These are phyloP conservation scores for Tylopilus subfusipes DNA, from an alignment of 768 basidiomycete genomes.

Conservation along the genomic window DNA sequence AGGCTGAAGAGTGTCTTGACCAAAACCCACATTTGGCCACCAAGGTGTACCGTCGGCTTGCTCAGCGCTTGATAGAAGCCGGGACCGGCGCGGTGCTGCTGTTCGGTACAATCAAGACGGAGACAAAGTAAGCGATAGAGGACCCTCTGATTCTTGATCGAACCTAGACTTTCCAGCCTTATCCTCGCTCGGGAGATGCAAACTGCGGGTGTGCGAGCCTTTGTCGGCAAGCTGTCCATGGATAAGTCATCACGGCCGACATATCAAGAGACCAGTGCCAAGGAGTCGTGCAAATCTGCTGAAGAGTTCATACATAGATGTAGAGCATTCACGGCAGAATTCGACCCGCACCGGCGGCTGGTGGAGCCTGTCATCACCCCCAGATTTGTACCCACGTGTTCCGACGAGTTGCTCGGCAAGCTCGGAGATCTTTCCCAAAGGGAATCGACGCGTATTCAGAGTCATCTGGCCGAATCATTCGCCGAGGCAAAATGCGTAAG, in stretches of 20 bases:
- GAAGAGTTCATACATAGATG: slow-evolving; percentile 56
- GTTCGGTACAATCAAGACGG: slow-evolving; percentile 80
- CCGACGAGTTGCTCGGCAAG: slow-evolving; percentile 60
- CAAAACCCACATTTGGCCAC: slow-evolving; percentile 53
- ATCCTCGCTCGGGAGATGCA: slow-evolving; percentile 78
- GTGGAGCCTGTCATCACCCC: slow-evolving; percentile 85
- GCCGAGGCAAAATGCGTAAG: slow-evolving; percentile 76
- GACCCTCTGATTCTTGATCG: not conserved
- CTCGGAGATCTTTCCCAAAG: slow-evolving; percentile 53
- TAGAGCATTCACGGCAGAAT: slow-evolving; percentile 34
- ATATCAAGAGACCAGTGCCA: slow-evolving; percentile 62
- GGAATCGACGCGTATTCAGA: slow-evolving; percentile 60
- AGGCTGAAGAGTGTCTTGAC: slow-evolving; percentile 77
- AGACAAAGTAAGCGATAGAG: slow-evolving; percentile 64
- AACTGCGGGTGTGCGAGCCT: slow-evolving; percentile 65
- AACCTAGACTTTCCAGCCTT: slow-evolving; percentile 42
- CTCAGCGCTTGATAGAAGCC: slow-evolving; percentile 58
- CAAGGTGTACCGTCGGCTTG: slow-evolving; percentile 66
- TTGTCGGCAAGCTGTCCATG: slow-evolving; percentile 92
- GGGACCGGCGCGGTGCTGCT: slow-evolving; percentile 77
- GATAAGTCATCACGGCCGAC: slow-evolving; percentile 69
- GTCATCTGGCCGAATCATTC: slow-evolving; percentile 77
- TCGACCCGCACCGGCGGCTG: slow-evolving; percentile 47
- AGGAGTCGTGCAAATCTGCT: slow-evolving; percentile 49
- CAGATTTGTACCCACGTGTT: slow-evolving; percentile 87